Base-by-base conservation (phyloP, 2,329 filamentous ascomycete genomes). In the Cryphonectria parasitica region DNA sequence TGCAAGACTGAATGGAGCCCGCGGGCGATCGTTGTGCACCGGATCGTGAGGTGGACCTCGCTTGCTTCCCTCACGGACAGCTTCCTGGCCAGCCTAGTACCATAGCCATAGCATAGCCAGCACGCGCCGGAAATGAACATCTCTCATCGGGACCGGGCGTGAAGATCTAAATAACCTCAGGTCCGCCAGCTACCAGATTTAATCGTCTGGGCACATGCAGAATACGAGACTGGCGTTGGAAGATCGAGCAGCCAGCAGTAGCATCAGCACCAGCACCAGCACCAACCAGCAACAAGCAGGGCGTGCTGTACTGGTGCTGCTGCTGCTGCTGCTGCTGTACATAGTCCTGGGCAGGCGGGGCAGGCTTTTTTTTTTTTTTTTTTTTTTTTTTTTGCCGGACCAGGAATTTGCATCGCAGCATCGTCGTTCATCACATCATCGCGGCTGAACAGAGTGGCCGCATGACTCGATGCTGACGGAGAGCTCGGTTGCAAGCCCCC, bases 1-100 rank as follows among this genome's bases (percentile, higher is more conserved):
- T 39, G 39, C 61, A 64, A 45, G 19, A 45, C 54, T 25, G 36
- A 25, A 28, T 64, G 61, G 61, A 25, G n/a, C 36, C 61, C 36
- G 61, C 22, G n/a, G 61, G 63, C 66, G 66, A 71, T 71, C 69
- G 66, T 56, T 62, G 68, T 60, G 68, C 63, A 69, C 52, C 63
- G 68, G 68, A 69, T 69, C 68, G 68, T 56, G 34, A 34, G 67
- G 64, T 69, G 68, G 41, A 64, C 63, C 56, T 61, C 60, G 63
- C 63, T 69, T 62, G 45, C 41, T 31, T 39, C 61, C 11, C 36
- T 28, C 61, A 43, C 61, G 41, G 41, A 45, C n/a, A 58, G 54
- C 54, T 58, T 58, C 54, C 54, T 58, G 54, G 25, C 54, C 28
- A 49, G 54, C 54, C n/a, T 58, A 19, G 25, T 15, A 58, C 15